Base-by-base conservation (phyloP, 2,329 filamentous ascomycete genomes). In the Pseudogymnoascus sp. region DNA sequence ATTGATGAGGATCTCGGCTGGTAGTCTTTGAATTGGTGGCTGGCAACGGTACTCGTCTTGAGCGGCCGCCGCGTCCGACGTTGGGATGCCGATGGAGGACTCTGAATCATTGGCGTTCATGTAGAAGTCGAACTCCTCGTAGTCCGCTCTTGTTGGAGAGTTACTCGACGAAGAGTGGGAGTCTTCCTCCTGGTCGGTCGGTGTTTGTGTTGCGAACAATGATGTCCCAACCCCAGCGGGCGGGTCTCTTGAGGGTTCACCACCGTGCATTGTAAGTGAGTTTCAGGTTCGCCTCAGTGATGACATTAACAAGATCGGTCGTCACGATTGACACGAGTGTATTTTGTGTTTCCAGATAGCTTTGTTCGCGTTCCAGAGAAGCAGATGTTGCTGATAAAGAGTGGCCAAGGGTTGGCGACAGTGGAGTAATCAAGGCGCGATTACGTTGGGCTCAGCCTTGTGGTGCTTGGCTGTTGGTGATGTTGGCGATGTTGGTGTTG, bases 101-200 rank as follows among this genome's bases (percentile, higher is more conserved):
- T 95, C 85, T 3, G 93, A 97, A 78, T 97, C 93, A 78, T 97
- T 96, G 71, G 89, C 88, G 64, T 83, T 84, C 74, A 89, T 88
- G 76, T 95, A 95, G 76, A 95, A 96, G 77, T 97, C 93, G 69
- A 92, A 96, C 77, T 97, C 93, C 73, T 93, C 89, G 76, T 96
- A 91, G 72, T 91, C 89, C 73, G 85, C 86, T 62, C 71, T 88
- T 86, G 83, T 85, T 50, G 89, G 89, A 1, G 89, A 92, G 73
- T 88, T 90, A 64, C 87, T 89, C 7, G 89, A 89, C 5, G 72
- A 74, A 28, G 73, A 74, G 61, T 73, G 71, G 11, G 71, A 73
- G 63, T 74, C 72, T 15, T 69, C 70, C 42, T 73, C 73, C 57
- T 64, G 60, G 1, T 74, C 72, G n/a, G 59, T 36, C 36, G 59